phyloP scores from a whole-genome alignment of 192 early-diverging fungal species.

The Lunasporangiospora selenospora region DNA sequence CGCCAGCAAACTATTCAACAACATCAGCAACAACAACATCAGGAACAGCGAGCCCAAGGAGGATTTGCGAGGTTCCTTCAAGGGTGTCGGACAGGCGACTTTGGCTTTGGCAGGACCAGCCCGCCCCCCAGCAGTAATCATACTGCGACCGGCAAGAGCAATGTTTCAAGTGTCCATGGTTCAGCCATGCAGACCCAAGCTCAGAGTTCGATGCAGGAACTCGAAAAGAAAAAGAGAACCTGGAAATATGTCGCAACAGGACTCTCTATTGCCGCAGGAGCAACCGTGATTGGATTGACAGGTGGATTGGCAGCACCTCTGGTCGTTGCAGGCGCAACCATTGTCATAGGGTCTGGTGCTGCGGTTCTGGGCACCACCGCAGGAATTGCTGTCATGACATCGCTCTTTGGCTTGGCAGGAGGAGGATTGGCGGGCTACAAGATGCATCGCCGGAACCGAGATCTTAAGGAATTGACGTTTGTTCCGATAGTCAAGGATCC shows the following conservation, averaged over 20 bases:
- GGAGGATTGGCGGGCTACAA: constrained; percentile 61
- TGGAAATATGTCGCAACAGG: constrained; percentile 61
- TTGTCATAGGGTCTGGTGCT: constrained; percentile 56
- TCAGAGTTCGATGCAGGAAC: constrained; percentile 49
- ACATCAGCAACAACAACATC: constrained; percentile 7
- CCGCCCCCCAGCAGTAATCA: too few species aligned
- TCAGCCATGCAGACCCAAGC: constrained; percentile 41
- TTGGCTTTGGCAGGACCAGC: too few species aligned
- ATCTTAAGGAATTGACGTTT: constrained; percentile 57
- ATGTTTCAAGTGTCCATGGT: too few species aligned
- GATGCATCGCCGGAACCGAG: constrained; percentile 38
- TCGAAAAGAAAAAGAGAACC: constrained; percentile 54
- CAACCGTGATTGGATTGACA: constrained; percentile 60
- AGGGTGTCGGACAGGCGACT: too few species aligned
- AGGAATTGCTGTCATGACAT: constrained; percentile 59
- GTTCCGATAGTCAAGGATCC: constrained; percentile 54
- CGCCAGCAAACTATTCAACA: too few species aligned
- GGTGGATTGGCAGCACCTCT: constrained; percentile 61
- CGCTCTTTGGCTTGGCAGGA: constrained; percentile 61
- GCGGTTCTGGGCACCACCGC: constrained; percentile 60
- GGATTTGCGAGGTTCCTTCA: too few species aligned
- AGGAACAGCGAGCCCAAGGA: constrained; percentile 13
- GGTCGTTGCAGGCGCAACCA: constrained; percentile 55
- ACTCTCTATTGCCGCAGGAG: constrained; percentile 59
- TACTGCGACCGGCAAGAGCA: too few species aligned